Conservation (phyloP, 805 yeast species). For the Ogataea sp. region DNA sequence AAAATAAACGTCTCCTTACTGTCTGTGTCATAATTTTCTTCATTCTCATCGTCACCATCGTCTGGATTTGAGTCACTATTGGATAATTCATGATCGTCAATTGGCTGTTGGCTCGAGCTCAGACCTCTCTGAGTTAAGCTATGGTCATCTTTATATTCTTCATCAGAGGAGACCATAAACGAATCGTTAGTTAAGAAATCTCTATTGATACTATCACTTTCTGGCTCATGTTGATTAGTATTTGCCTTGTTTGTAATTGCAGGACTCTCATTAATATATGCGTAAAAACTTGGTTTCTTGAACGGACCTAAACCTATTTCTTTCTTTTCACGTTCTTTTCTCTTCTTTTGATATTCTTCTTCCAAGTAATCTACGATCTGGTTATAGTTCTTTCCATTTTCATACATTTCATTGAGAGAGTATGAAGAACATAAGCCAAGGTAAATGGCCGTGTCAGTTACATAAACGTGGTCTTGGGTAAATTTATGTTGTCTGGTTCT, state of each 20-base stretch:
- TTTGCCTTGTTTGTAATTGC: neutral
- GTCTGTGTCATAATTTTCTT: neutral
- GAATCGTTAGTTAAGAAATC: neutral
- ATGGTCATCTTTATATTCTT: slow-evolving; percentile 5
- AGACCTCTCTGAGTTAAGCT: neutral
- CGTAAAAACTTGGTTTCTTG: slow-evolving; percentile 7
- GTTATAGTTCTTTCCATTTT: slow-evolving; percentile 19
- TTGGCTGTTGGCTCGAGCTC: neutral
- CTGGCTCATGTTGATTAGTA: neutral
- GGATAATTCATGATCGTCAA: neutral
- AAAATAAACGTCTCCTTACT: slow-evolving; percentile 11
- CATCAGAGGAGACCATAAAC: slow-evolving; percentile 2
- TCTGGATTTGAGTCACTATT: neutral
- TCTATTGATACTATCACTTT: neutral
- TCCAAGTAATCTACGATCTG: slow-evolving; percentile 21
- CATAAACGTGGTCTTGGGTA: slow-evolving; percentile 27
- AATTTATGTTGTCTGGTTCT: slow-evolving; percentile 22
- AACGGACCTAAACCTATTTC: slow-evolving; percentile 23
- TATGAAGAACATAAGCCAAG: slow-evolving; percentile 23
- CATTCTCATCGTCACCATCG: slow-evolving; percentile 4
- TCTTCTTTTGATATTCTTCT: slow-evolving; percentile 12
- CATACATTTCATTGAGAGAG: slow-evolving; percentile 20
- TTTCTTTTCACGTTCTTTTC: slow-evolving; percentile 16
- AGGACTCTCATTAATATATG: neutral
- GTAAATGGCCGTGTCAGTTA: slow-evolving; percentile 25